Evolutionary conservation across 2,329 filamentous ascomycete genomes (phyloP), one percentile per base, ranked within the genome.

Genomic region (Venturia oleaginea): DNA sequence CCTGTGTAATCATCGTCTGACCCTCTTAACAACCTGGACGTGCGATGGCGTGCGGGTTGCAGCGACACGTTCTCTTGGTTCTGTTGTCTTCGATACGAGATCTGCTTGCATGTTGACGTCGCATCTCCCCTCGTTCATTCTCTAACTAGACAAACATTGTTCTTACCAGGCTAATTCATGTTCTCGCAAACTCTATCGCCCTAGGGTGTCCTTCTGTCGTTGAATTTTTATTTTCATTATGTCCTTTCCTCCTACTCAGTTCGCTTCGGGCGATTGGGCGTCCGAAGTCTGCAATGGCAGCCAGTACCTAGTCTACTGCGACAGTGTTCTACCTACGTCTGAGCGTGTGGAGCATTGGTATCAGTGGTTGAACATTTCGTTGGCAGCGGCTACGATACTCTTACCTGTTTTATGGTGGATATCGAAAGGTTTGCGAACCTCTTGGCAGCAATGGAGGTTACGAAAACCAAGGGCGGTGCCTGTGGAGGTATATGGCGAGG

Each of bases 121-220:
- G 51, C 51, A 8, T 57, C 51, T 34, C 51, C 30, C 30, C 51
- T 34, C 51, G 17, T 34, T 34, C 6, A 7, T 24, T 13, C 42
- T 34, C 32, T 51, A 37, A 7, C 7, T 10, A 27, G 42, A 63
- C 24, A 42, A n/a, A 46, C 42, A 32, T 38, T 38, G 32, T 22
- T 22, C 42, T 55, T 62, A 30, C 59, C 22, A 32, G n/a, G 42
- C 66, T 70, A 46, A 69, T 64, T 38, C 46, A 24, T 57, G 51
- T 34, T 32, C 27, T 34, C n/a, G 30, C 51, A 15, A 32, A 32
- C 30, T 11, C 1, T 19, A 34, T 34, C 51, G 19, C 51, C 51
- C 17, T 32, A 57, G 30, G 51, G 51, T 57, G 51, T 57, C 15
- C 5, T n/a, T 57, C 27, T 57, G 5, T 57, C 51, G 15, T 57